A percentile compares a stretch with the other conserved stretches of the same genome.
phyloP scores from a whole-genome alignment of 2,329 filamentous ascomycete species.

The Stemphylium lycopersici region DNA sequence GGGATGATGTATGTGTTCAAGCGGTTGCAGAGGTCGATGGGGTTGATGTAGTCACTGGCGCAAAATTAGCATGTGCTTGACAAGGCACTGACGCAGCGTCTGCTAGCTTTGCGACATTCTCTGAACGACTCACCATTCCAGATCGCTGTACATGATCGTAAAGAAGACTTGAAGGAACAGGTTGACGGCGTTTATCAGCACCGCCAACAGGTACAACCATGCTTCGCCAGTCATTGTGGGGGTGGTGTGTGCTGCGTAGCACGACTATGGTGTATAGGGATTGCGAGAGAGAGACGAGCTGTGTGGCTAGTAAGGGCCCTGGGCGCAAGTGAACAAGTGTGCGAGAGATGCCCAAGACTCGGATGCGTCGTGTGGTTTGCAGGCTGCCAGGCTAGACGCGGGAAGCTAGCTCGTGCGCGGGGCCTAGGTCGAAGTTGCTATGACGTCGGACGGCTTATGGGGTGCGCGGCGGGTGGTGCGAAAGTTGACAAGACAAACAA shows the following conservation, averaged over 20 bases:
- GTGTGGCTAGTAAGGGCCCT: constrained; percentile 15
- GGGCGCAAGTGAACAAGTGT: constrained; percentile 18
- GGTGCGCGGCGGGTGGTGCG: constrained; percentile 6
- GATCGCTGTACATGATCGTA: constrained; percentile 99
- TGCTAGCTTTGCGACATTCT: background rate
- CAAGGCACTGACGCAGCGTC: background rate
- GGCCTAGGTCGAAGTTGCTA: constrained; percentile 28
- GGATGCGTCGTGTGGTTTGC: constrained; percentile 44
- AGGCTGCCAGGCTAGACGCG: constrained; percentile 40
- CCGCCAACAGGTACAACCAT: constrained; percentile 96
- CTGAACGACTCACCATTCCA: constrained; percentile 85
- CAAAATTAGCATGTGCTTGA: constrained; percentile 40
- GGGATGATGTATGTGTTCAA: constrained; percentile 99
- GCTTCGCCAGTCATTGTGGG: constrained; percentile 91
- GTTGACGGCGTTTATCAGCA: constrained; percentile 99
- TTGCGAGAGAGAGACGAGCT: constrained; percentile 16
- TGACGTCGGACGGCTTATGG: constrained; percentile 28
- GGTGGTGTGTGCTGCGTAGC: constrained; percentile 32
- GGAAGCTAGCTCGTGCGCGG: constrained; percentile 44
- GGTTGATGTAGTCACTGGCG: constrained; percentile 96
- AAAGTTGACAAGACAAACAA: constrained; percentile 6
- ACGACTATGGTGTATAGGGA: constrained; percentile 16
- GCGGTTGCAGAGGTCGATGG: constrained; percentile 99
- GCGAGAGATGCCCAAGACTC: constrained; percentile 27
- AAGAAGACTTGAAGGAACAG: constrained; percentile 99